phyloP scores from a whole-genome alignment of 306 rosid species.

The Vigna reflexopilosa region DNA sequence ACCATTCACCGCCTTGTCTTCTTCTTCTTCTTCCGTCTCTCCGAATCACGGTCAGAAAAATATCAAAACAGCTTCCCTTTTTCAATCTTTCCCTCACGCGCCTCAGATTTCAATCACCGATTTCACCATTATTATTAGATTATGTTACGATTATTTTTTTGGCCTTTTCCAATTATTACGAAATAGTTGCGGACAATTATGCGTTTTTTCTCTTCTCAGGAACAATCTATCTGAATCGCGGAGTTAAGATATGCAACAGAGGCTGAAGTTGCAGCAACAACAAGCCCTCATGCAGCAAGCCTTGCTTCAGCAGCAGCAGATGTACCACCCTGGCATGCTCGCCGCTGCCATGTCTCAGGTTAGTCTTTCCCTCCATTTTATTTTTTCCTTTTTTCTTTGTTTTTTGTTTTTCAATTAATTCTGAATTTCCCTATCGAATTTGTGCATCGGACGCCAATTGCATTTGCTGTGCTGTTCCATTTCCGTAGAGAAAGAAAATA shows the following conservation, averaged over 20 bases:
- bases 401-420: background rate
- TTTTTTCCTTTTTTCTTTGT: background rate
- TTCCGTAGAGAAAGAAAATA: background rate
- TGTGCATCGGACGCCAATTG: background rate
- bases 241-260: slow-evolving; percentile 64
- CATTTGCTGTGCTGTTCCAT: slow-evolving; percentile 1
- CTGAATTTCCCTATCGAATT: background rate
- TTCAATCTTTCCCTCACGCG: background rate
- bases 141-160: background rate
- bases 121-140: slow-evolving; percentile 9
- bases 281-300: slow-evolving; percentile 82
- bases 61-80: background rate
- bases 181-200: background rate
- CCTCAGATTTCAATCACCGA: slow-evolving; percentile 32
- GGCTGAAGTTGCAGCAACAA: slow-evolving; percentile 69
- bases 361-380: background rate
- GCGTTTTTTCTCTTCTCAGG: slow-evolving; percentile 9
- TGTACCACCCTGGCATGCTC: slow-evolving; percentile 80
- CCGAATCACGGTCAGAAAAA: slow-evolving; percentile 33
- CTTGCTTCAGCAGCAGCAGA: slow-evolving; percentile 74
- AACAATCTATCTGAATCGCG: slow-evolving; percentile 38
- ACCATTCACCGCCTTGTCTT: background rate
- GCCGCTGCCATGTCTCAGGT: slow-evolving; percentile 85
- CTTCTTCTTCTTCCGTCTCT: background rate
- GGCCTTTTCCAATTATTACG: background rate